Base-by-base conservation (phyloP, 23 red algal species). In the Rhodosorus marinus region DNA sequence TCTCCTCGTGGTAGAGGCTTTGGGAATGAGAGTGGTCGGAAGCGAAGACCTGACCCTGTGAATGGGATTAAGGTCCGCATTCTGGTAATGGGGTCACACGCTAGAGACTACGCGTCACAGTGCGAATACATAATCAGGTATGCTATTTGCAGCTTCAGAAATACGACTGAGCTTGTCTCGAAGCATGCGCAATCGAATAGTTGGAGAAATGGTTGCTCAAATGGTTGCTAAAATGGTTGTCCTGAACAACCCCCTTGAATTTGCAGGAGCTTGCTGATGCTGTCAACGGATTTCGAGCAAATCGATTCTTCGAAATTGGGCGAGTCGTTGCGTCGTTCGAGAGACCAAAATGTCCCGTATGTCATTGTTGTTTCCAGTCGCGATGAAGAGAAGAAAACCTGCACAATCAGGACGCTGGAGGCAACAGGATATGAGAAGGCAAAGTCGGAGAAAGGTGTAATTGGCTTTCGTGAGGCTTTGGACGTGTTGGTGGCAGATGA, bases 391-490 rank as follows among this genome's bases (percentile, higher is more conserved):
- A 70, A 56, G 17, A 70, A 70, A 22, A 75, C 73, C 0, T 93
- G 86, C 34, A 76, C 86, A 19, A 63, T 93, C 32, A 69, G 86
- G 4, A 93, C 78, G 23, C 59, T 81, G 9, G 86, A 93, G 36
- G 68, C 32, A 35, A 76, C 76, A n/a, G 86, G 86, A 6, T 93
- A 81, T 58, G 76, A 93, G 35, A 72, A 81, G 62, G 71, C 71
- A 5, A 74, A 70, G 20, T 47, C 62, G 6, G 86, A 77, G 2
- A 76, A 75, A 20, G 63, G 63, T 41, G 62, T 87, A 20, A 82
- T 93, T 47, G 69, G 69, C 57, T 54, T 93, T 22, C 57, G 54
- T 23, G 86, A 93, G 29, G 86, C 75, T 7, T 54, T 93, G 30
- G 70, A 74, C 14, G 66, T 82, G 20, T 72, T 80, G 51, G 46